Evolutionary conservation across 2,329 filamentous ascomycete species (phyloP).

Genomic region (Aspergillus awamori): DNA sequence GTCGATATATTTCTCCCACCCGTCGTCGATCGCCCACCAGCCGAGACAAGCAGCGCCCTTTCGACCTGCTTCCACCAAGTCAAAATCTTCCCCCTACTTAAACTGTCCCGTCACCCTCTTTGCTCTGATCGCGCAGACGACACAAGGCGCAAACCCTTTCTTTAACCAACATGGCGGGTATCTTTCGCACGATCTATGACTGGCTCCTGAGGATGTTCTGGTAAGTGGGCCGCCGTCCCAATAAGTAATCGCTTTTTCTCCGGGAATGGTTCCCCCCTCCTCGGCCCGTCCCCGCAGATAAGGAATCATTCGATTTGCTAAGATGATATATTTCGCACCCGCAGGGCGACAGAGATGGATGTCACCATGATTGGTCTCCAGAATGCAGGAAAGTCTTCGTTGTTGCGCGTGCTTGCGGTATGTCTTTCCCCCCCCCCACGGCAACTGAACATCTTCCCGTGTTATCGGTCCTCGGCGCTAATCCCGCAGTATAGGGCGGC

Average conservation of each 20-base stretch:
- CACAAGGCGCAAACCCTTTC: conserved; percentile 4
- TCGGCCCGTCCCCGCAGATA: conserved; percentile 40
- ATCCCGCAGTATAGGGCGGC: conserved; percentile 68
- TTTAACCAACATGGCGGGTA: conserved; percentile 70
- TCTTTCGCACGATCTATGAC: conserved; percentile 96
- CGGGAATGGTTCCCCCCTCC: conserved; percentile 26
- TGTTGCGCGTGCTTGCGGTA: conserved; percentile 93
- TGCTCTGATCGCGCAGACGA: conserved; percentile 3
- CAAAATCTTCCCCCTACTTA: background rate
- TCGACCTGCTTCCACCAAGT: conserved; percentile 5
- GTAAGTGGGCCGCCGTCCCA: conserved; percentile 58
- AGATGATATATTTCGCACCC: conserved; percentile 22
- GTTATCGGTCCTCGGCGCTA: conserved; percentile 21
- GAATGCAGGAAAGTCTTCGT: conserved; percentile 95
- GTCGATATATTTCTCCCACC: conserved; percentile 22
- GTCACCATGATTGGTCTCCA: conserved; percentile 98
- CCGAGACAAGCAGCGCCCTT: conserved; percentile 16
- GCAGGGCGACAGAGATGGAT: conserved; percentile 98
- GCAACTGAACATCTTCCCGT: background rate
- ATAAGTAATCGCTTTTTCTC: conserved; percentile 26
- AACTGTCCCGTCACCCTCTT: conserved; percentile 9
- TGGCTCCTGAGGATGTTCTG: conserved; percentile 98
- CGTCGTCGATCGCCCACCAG: conserved; percentile 14
- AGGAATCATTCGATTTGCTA: conserved; percentile 26
- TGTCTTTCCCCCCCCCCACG: conserved; percentile 47